Evolutionary conservation across 2,329 filamentous ascomycete genomes (phyloP).

Genomic region (Nigrospora osmanthi): DNA sequence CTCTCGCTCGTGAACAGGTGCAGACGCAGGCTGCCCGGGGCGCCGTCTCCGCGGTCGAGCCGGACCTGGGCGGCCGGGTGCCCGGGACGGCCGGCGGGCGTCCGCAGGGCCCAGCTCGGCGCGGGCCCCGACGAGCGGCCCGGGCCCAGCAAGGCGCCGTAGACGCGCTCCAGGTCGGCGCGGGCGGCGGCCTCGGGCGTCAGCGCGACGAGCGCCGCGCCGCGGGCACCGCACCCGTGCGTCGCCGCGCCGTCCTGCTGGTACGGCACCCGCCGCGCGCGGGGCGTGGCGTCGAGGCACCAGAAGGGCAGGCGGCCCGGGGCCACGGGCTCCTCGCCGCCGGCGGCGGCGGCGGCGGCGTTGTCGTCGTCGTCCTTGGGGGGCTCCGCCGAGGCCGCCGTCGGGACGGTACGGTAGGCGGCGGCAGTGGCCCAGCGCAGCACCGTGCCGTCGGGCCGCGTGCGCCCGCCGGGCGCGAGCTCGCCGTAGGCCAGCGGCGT

Average conservation of each 20-base stretch:
- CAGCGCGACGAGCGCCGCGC: conserved; percentile 37
- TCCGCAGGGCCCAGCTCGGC: conserved; percentile 3
- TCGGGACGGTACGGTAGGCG: conserved; percentile 12
- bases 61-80: conserved; percentile 4
- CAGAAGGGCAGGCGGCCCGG: conserved; percentile 55
- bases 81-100: not conserved
- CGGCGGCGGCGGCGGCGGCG: no score
- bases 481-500: conserved; percentile 35
- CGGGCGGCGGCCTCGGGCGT: conserved; percentile 16
- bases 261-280: conserved; percentile 47
- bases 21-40: conserved; percentile 1
- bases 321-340: conserved; percentile 13
- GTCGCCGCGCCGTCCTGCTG: conserved; percentile 22
- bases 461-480: conserved; percentile 44
- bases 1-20: conserved; percentile 7
- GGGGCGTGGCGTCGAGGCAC: conserved; percentile 54
- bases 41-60: not conserved
- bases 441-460: conserved; percentile 43
- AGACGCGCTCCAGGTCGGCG: conserved; percentile 14
- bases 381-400: conserved; percentile 3
- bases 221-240: conserved; percentile 36
- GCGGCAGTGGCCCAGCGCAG: conserved; percentile 53
- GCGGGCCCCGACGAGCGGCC: not conserved
- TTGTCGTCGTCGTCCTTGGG: conserved; percentile 2
- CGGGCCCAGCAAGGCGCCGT: conserved; percentile 14